Evolutionary conservation across 805 yeast species (phyloP).

Genomic region (Pichia manshurica): DNA sequence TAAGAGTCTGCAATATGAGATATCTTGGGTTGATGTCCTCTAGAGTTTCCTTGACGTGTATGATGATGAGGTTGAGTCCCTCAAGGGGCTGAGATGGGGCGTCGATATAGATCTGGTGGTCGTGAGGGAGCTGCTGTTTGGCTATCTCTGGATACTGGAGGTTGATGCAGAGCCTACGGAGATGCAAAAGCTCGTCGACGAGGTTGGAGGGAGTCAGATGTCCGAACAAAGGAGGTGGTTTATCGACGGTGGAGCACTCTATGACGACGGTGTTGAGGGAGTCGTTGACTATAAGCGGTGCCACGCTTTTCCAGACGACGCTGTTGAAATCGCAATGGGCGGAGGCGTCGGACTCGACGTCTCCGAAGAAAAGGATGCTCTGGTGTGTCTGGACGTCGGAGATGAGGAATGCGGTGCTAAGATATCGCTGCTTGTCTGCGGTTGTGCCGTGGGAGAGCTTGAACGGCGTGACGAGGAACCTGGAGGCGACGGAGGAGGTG

Average conservation of each 20-base stretch:
- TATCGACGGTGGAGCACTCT: constrained; percentile 66
- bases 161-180: constrained; percentile 25
- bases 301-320: constrained; percentile 53
- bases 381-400: constrained; percentile 25
- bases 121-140: background rate
- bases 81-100: constrained; percentile 31
- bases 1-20: constrained; percentile 45
- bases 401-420: constrained; percentile 59
- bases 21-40: constrained; percentile 50
- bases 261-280: constrained; percentile 53
- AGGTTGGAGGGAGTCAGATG: constrained; percentile 69
- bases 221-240: constrained; percentile 58
- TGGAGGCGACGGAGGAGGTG: constrained; percentile 21
- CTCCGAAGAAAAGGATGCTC: constrained; percentile 68
- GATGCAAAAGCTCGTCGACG: constrained; percentile 45
- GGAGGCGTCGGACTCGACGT: constrained; percentile 63
- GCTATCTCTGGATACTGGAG: background rate
- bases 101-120: constrained; percentile 16
- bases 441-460: constrained; percentile 33
- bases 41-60: constrained; percentile 46
- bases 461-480: constrained; percentile 39
- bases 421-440: constrained; percentile 22
- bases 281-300: constrained; percentile 37
- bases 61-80: constrained; percentile 43
- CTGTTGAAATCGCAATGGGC: constrained; percentile 36